phyloP scores from a whole-genome alignment of 768 basidiomycete genomes.

The Crassisporium funariophilum region DNA sequence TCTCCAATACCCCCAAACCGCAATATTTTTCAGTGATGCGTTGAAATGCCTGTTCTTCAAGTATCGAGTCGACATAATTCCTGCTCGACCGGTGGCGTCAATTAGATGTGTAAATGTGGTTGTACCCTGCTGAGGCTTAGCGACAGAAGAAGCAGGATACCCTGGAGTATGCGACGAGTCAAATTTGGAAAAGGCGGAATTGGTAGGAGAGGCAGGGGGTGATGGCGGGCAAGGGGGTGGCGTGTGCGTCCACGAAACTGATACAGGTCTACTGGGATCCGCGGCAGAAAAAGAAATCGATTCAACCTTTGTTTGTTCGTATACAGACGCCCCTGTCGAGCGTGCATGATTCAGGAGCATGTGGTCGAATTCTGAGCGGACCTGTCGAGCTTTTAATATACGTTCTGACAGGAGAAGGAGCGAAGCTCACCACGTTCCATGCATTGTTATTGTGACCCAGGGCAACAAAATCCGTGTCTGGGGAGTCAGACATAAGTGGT shows the following conservation, averaged over 20 bases:
- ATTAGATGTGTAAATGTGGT: conserved; percentile 69
- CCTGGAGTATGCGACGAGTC: conserved; percentile 17
- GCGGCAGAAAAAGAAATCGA: conserved; percentile 44
- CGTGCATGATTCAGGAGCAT: conserved; percentile 58
- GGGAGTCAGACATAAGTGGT: conserved; percentile 2
- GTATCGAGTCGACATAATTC: conserved; percentile 69
- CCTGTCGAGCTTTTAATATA: conserved; percentile 27
- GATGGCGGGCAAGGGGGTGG: conserved; percentile 42
- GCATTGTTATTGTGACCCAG: conserved; percentile 55
- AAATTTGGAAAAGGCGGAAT: conserved; percentile 29
- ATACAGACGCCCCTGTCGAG: conserved; percentile 51
- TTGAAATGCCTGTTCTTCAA: conserved; percentile 72
- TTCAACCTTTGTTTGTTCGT: conserved; percentile 56
- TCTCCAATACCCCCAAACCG: conserved; percentile 79
- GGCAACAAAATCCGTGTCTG: conserved; percentile 64
- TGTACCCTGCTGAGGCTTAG: conserved; percentile 36
- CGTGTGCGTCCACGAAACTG: conserved; percentile 55
- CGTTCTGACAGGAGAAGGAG: background rate
- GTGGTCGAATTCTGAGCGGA: conserved; percentile 64
- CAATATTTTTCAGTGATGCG: conserved; percentile 69
- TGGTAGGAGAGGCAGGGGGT: conserved; percentile 41
- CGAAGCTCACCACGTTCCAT: conserved; percentile 63
- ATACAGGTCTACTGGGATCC: conserved; percentile 46
- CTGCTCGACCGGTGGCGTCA: conserved; percentile 75
- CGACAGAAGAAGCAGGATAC: conserved; percentile 10